These are phyloP conservation scores for Haplosporangium gracile DNA, from an alignment of 192 early-diverging fungal species.

Conservation along the genomic window DNA sequence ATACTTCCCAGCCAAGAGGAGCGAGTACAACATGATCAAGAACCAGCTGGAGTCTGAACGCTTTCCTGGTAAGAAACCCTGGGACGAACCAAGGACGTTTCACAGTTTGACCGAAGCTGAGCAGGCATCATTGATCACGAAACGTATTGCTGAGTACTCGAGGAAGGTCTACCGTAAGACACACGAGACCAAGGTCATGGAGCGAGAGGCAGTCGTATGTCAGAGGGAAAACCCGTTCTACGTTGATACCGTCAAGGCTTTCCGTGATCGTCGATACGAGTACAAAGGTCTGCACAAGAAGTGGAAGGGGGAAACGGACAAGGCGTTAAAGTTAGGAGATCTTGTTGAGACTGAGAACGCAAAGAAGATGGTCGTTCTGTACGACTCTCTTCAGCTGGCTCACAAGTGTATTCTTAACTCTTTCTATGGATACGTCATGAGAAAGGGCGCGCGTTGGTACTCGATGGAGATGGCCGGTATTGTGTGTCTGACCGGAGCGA, in stretches of 20 bases:
- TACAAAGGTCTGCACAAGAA: conserved; percentile 96
- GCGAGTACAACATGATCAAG: conserved; percentile 89
- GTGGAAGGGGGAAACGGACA: conserved; percentile 89
- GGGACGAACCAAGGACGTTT: conserved; percentile 69
- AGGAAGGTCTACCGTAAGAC: conserved; percentile 89
- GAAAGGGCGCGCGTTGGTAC: conserved; percentile 98
- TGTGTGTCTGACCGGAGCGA: conserved; percentile 95
- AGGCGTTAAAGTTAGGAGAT: conserved; percentile 75
- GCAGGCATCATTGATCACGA: conserved; percentile 78
- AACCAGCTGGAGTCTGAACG: conserved; percentile 86
- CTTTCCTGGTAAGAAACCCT: conserved; percentile 76
- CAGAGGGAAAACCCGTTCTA: conserved; percentile 99
- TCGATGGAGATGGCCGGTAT: conserved; percentile 99
- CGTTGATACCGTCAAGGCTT: conserved; percentile 94
- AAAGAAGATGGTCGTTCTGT: conserved; percentile 93
- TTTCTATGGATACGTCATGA: conserved; percentile 99
- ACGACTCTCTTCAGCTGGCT: conserved; percentile 97
- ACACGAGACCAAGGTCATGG: conserved; percentile 84
- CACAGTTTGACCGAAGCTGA: conserved; percentile 76
- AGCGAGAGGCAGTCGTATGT: conserved; percentile 92
- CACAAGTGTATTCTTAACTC: conserved; percentile 97
- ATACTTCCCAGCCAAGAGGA: conserved; percentile 89
- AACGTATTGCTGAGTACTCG: conserved; percentile 89
- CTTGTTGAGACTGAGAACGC: conserved; percentile 80
- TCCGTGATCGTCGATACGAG: conserved; percentile 98